phyloP scores from a whole-genome alignment of 352 stramenopile species.

The Aphanomyces stellatus region DNA sequence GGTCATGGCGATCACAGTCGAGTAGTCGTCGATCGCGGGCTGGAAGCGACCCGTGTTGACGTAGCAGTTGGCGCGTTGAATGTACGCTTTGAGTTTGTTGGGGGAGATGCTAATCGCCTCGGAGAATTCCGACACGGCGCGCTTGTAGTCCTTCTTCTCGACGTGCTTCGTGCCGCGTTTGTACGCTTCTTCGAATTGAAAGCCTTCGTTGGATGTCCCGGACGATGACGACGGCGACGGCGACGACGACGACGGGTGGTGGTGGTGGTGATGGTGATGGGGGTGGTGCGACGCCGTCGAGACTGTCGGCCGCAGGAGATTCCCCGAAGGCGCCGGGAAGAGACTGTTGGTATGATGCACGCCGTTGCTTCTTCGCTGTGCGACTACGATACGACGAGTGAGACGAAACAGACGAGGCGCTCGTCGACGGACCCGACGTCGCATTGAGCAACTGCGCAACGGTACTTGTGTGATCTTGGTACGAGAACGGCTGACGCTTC shows the following conservation, averaged over 20 bases:
- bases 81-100: conserved; percentile 37
- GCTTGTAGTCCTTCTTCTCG: conserved; percentile 21
- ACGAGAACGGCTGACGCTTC: conserved; percentile 12
- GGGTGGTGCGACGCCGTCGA: background rate
- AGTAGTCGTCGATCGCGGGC: conserved; percentile 63
- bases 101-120: conserved; percentile 14
- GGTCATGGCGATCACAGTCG: conserved; percentile 52
- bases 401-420: background rate
- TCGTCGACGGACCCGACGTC: background rate
- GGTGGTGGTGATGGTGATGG: background rate
- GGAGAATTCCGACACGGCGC: conserved; percentile 14
- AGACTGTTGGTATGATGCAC: conserved; percentile 3
- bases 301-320: background rate
- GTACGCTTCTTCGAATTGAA: conserved; percentile 21
- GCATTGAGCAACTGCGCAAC: background rate
- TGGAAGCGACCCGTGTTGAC: conserved; percentile 45
- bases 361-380: background rate
- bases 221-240: too few relatives aligned
- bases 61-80: conserved; percentile 53
- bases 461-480: conserved; percentile 9
- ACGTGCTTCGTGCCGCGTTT: conserved; percentile 15
- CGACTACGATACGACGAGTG: background rate
- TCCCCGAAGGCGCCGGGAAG: background rate
- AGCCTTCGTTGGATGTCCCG: conserved; percentile 13
- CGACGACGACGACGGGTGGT: background rate